phyloP scores from a whole-genome alignment of 768 basidiomycete genomes.

The Pholiota molesta region DNA sequence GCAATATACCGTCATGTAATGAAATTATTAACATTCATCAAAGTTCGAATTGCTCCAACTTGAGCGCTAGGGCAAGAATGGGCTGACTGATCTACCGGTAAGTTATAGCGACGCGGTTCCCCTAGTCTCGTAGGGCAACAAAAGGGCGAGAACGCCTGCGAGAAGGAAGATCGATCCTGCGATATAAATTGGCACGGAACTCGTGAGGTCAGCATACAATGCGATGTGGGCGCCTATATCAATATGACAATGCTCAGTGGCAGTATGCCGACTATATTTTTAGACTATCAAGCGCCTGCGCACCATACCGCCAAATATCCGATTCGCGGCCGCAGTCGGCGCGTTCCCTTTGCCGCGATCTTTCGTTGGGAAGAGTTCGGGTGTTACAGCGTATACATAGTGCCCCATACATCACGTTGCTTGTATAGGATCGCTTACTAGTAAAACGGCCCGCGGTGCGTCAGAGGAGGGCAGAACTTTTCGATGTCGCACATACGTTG shows the following conservation, averaged over 20 bases:
- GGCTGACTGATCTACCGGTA: no score
- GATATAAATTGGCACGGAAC: background rate
- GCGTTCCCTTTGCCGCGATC: conserved; percentile 77
- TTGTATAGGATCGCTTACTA: no score
- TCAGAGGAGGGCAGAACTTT: no score
- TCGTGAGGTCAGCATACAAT: background rate
- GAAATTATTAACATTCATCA: no score
- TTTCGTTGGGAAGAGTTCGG: conserved; percentile 73
- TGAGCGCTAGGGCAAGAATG: no score
- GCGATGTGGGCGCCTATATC: conserved; percentile 57
- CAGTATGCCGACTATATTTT: background rate
- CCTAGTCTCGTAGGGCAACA: background rate
- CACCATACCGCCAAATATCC: conserved; percentile 79
- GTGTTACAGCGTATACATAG: conserved; percentile 70
- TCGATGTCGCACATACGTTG: no score
- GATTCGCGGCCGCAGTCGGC: conserved; percentile 60
- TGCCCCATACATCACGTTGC: conserved; percentile 76
- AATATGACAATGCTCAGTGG: background rate
- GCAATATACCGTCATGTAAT: no score
- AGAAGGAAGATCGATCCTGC: background rate
- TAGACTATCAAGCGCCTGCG: conserved; percentile 20
- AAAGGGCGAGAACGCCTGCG: background rate
- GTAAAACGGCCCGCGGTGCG: no score
- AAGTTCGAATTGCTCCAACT: no score
- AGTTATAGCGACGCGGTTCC: background rate